Evolutionary conservation across 2,329 filamentous ascomycete species (phyloP).

Genomic region (Fusarium graminum): DNA sequence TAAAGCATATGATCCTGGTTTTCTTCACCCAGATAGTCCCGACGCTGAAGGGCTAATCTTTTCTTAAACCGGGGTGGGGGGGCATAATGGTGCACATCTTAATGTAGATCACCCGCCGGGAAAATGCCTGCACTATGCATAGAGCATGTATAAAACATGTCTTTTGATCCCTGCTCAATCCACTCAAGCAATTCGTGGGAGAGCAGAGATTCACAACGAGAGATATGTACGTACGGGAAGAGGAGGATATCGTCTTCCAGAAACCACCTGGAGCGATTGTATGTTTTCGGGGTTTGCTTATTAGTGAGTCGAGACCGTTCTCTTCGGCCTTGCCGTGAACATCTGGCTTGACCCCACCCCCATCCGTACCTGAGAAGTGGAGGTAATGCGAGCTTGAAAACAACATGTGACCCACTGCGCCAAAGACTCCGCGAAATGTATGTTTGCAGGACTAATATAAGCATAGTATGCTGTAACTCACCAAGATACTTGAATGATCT

Average conservation of each 20-base stretch:
- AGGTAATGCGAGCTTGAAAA: slow-evolving; percentile 28
- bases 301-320: slow-evolving; percentile 48
- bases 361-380: slow-evolving; percentile 48
- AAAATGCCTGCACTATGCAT: slow-evolving; percentile 19
- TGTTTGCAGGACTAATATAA: background rate
- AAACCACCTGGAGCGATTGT: slow-evolving; percentile 35
- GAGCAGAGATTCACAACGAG: background rate
- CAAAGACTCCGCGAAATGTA: background rate
- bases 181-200: slow-evolving; percentile 11
- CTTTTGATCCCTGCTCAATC: slow-evolving; percentile 1
- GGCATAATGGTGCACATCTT: slow-evolving; percentile 48
- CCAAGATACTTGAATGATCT: background rate
- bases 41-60: slow-evolving; percentile 29
- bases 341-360: slow-evolving; percentile 41
- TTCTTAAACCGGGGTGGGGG: slow-evolving; percentile 24
- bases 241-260: slow-evolving; percentile 12
- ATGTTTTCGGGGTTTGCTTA: slow-evolving; percentile 24
- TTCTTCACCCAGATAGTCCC: slow-evolving; percentile 22
- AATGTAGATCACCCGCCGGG: slow-evolving; percentile 47
- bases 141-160: slow-evolving; percentile 11
- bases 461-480: background rate
- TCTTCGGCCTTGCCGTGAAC: slow-evolving; percentile 48
- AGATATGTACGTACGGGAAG: slow-evolving; percentile 8
- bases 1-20: slow-evolving; percentile 9
- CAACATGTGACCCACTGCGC: slow-evolving; percentile 11